Conservation (phyloP, 2,329 filamentous ascomycete genomes). For the Pseudocercospora pini-densiflorae region DNA sequence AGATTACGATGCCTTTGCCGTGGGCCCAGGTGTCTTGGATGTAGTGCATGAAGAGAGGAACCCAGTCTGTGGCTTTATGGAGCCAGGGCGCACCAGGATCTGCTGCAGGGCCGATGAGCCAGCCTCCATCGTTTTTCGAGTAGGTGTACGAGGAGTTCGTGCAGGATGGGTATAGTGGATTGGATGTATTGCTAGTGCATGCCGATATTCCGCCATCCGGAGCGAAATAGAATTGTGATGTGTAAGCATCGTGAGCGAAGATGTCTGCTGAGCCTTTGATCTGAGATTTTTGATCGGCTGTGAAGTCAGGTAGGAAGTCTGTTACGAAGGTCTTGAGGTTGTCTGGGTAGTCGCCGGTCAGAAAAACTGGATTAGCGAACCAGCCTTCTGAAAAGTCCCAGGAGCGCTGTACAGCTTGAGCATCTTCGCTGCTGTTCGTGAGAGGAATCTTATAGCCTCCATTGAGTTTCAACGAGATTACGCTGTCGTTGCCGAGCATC, state of each 20-base stretch:
- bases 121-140: conserved; percentile 32
- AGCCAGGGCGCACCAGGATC: conserved; percentile 34
- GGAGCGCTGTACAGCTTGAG: conserved; percentile 40
- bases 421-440: conserved; percentile 44
- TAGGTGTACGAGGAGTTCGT: conserved; percentile 42
- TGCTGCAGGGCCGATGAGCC: conserved; percentile 39
- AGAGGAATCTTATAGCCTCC: conserved; percentile 46
- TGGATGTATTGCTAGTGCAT: conserved; percentile 37
- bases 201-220: conserved; percentile 43
- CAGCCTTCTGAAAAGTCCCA: conserved; percentile 48
- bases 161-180: conserved; percentile 42
- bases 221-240: conserved; percentile 41
- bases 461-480: conserved; percentile 37
- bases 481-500: conserved; percentile 50
- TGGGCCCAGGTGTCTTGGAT: conserved; percentile 38
- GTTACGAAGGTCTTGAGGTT: conserved; percentile 43
- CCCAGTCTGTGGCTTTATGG: conserved; percentile 43
- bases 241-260: conserved; percentile 46
- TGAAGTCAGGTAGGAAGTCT: conserved; percentile 41
- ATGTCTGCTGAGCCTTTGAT: conserved; percentile 44
- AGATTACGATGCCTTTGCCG: conserved; percentile 36
- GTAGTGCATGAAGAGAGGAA: conserved; percentile 41
- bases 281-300: conserved; percentile 36
- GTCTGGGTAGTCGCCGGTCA: conserved; percentile 51
- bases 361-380: conserved; percentile 51